Evolutionary conservation across 2,329 filamentous ascomycete species (phyloP).

Genomic region (Aureobasidium pullulans): DNA sequence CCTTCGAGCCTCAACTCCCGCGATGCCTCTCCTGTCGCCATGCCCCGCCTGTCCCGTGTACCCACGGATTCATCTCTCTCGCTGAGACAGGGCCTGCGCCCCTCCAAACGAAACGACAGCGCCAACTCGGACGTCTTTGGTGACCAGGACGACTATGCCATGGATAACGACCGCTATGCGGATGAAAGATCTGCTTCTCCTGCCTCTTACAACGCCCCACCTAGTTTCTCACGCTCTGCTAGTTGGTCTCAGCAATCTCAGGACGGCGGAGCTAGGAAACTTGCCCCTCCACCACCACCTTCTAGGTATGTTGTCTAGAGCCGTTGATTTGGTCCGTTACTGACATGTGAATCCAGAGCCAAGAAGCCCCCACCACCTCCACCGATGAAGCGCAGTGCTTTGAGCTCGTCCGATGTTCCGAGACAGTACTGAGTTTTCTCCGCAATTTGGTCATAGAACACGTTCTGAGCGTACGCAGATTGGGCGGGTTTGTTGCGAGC

Average conservation of each 20-base stretch:
- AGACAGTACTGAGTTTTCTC: not conserved
- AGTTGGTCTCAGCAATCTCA: conserved; percentile 37
- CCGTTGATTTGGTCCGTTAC: not conserved
- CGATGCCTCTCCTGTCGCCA: conserved; percentile 43
- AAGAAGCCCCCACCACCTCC: conserved; percentile 62
- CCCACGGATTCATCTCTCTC: conserved; percentile 49
- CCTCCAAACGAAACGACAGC: conserved; percentile 24
- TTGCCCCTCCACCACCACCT: conserved; percentile 56
- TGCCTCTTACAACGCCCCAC: conserved; percentile 37
- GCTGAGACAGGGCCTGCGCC: conserved; percentile 40
- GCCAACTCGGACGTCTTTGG: conserved; percentile 40
- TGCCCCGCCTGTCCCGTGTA: conserved; percentile 42
- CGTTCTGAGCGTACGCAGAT: not conserved
- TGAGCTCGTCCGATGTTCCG: conserved; percentile 34
- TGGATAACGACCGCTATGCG: conserved; percentile 42
- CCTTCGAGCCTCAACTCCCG: conserved; percentile 33
- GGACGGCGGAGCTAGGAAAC: conserved; percentile 25
- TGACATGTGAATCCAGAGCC: conserved; percentile 35
- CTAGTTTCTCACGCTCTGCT: conserved; percentile 40
- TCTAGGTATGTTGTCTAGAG: conserved; percentile 31
- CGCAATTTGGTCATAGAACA: not conserved
- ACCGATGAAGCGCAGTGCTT: conserved; percentile 53
- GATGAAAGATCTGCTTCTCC: conserved; percentile 48
- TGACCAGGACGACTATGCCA: conserved; percentile 42
- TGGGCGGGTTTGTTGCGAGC: not conserved